These are phyloP conservation scores for Rhizophlyctis rosea DNA, from an alignment of 192 early-diverging fungal species.

Conservation along the genomic window DNA sequence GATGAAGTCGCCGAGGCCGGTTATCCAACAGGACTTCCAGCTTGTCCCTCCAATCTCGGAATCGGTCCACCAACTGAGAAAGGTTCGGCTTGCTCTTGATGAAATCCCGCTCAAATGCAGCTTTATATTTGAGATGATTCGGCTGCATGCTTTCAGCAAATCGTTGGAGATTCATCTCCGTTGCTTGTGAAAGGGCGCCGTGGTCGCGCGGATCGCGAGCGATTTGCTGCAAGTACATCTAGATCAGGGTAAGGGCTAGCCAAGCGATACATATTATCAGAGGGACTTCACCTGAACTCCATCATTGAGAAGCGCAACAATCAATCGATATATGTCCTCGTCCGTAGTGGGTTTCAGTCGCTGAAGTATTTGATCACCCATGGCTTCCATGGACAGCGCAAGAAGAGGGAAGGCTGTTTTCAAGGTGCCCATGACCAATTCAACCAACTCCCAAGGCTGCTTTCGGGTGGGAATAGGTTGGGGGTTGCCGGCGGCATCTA, in stretches of 20 bases:
- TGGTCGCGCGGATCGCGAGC: constrained; percentile 61
- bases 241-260: constrained; percentile 3
- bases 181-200: constrained; percentile 61
- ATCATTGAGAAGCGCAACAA: constrained; percentile 88
- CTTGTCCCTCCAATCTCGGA: constrained; percentile 92
- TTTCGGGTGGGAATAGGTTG: constrained; percentile 18
- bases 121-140: constrained; percentile 72
- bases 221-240: constrained; percentile 62
- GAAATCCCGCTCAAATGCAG: constrained; percentile 87
- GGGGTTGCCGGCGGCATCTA: neutral
- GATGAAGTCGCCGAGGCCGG: constrained; percentile 75
- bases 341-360: constrained; percentile 90
- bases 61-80: constrained; percentile 74
- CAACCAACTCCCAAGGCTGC: constrained; percentile 84
- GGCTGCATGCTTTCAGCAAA: constrained; percentile 86
- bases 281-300: constrained; percentile 68
- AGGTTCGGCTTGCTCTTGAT: constrained; percentile 83
- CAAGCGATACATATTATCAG: no score
- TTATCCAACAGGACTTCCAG: constrained; percentile 82
- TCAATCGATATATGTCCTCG: constrained; percentile 96
- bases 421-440: constrained; percentile 91
- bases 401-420: constrained; percentile 94
- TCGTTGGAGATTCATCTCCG: constrained; percentile 75
- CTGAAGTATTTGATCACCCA: constrained; percentile 96
- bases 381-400: constrained; percentile 94